Percentiles rank a stretch among this genome's conserved stretches.
Conservation (phyloP, 2,329 filamentous ascomycete species). For the Fusarium ambrosium region DNA sequence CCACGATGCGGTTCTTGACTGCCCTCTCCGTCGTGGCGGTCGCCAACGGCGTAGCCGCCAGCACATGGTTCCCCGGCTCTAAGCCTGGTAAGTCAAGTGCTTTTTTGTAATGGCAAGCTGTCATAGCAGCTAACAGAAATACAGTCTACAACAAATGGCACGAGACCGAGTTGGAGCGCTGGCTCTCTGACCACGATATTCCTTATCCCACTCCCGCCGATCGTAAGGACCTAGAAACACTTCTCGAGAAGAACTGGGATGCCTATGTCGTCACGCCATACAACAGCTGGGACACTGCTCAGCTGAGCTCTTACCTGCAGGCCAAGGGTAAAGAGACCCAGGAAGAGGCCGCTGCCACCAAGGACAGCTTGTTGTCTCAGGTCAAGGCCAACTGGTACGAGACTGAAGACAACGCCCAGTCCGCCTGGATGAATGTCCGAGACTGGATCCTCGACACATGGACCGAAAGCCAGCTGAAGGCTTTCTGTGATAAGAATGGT, state of each 20-base stretch:
- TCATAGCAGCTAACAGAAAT: slow-evolving; percentile 1
- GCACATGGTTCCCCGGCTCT: slow-evolving; percentile 81
- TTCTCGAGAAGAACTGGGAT: slow-evolving; percentile 94
- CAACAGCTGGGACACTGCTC: slow-evolving; percentile 79
- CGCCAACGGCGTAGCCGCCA: slow-evolving; percentile 77
- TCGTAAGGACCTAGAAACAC: slow-evolving; percentile 91
- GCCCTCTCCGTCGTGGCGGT: slow-evolving; percentile 79
- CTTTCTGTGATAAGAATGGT: slow-evolving; percentile 89
- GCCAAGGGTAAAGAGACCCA: slow-evolving; percentile 79
- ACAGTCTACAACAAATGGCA: slow-evolving; percentile 99
- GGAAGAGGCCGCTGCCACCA: slow-evolving; percentile 75
- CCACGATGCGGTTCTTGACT: slow-evolving; percentile 82
- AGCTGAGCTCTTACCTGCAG: slow-evolving; percentile 77
- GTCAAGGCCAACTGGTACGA: slow-evolving; percentile 84
- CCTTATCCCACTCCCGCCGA: slow-evolving; percentile 92
- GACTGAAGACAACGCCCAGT: slow-evolving; percentile 80
- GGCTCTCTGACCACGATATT: slow-evolving; percentile 92
- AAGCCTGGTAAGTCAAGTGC: slow-evolving; percentile 77
- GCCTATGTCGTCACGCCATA: slow-evolving; percentile 80
- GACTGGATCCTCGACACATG: slow-evolving; percentile 97
- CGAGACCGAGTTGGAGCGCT: slow-evolving; percentile 95
- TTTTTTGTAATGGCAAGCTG: not conserved
- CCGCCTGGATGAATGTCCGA: slow-evolving; percentile 79
- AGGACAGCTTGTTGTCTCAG: slow-evolving; percentile 75
- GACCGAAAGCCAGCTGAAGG: slow-evolving; percentile 93